A percentile compares a stretch with the other conserved stretches of the same genome.
Conservation (phyloP, 2,329 filamentous ascomycete genomes). For the Chlorencoelia australis region DNA sequence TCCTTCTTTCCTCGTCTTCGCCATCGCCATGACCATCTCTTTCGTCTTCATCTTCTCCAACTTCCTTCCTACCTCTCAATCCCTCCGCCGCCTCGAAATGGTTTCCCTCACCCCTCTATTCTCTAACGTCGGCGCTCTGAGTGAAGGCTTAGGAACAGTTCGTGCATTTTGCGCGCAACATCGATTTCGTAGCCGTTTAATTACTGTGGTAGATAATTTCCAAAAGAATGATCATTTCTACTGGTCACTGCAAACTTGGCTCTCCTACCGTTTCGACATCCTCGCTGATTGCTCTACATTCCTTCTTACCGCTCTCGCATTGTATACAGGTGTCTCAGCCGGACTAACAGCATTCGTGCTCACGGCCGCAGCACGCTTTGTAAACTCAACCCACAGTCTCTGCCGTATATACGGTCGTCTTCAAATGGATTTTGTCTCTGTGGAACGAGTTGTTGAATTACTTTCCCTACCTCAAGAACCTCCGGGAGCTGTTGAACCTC, state of each 20-base stretch:
- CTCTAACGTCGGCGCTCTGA: conserved; percentile 82
- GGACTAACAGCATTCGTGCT: conserved; percentile 79
- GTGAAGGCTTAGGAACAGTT: conserved; percentile 79
- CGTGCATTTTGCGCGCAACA: conserved; percentile 70
- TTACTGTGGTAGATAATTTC: conserved; percentile 75
- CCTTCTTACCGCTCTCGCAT: conserved; percentile 60
- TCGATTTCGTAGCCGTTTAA: conserved; percentile 71
- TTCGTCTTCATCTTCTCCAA: conserved; percentile 67
- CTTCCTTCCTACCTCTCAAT: conserved; percentile 77
- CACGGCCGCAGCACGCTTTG: conserved; percentile 59
- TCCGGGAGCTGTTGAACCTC: conserved; percentile 55
- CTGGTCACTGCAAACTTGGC: conserved; percentile 80
- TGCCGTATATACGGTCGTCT: conserved; percentile 75
- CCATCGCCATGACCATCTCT: conserved; percentile 51
- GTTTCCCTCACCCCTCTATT: conserved; percentile 80
- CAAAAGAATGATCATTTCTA: conserved; percentile 96
- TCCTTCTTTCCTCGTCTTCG: conserved; percentile 65
- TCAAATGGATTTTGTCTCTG: conserved; percentile 86
- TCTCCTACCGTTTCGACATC: conserved; percentile 67
- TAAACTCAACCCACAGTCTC: conserved; percentile 59
- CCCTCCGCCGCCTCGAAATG: conserved; percentile 76
- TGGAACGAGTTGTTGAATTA: conserved; percentile 77
- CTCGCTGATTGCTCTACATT: conserved; percentile 67
- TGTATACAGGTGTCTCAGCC: conserved; percentile 64
- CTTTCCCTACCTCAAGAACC: conserved; percentile 69